Percentiles rank a stretch among this genome's conserved stretches.
phyloP scores from a whole-genome alignment of 805 yeast species.

The Saccharomycodes ludwigii region DNA sequence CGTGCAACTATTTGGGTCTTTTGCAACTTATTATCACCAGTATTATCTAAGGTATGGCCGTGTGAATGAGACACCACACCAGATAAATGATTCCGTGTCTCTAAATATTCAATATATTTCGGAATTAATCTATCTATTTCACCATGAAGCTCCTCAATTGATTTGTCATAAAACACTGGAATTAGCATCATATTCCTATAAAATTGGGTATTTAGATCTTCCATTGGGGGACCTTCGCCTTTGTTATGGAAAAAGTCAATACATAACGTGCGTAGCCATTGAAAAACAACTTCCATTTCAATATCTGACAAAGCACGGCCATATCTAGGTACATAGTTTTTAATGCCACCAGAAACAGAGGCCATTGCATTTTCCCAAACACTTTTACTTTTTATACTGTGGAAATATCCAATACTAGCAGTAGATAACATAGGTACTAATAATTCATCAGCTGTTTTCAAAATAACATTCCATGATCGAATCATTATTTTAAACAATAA shows the following conservation, averaged over 20 bases:
- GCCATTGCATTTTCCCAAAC: slow-evolving; percentile 36
- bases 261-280: slow-evolving; percentile 58
- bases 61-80: too few relatives aligned
- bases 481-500: slow-evolving; percentile 54
- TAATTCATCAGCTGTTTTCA: slow-evolving; percentile 56
- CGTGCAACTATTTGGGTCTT: slow-evolving; percentile 42
- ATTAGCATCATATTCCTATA: slow-evolving; percentile 54
- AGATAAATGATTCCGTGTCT: slow-evolving; percentile 38
- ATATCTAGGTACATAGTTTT: slow-evolving; percentile 28
- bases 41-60: slow-evolving; percentile 18
- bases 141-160: slow-evolving; percentile 31
- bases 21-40: slow-evolving; percentile 10
- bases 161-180: slow-evolving; percentile 52
- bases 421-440: slow-evolving; percentile 60
- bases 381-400: slow-evolving; percentile 22
- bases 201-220: slow-evolving; percentile 44
- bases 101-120: slow-evolving; percentile 35
- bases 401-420: slow-evolving; percentile 18
- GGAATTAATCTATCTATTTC: slow-evolving; percentile 53
- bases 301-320: slow-evolving; percentile 42
- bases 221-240: slow-evolving; percentile 70
- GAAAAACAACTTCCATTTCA: slow-evolving; percentile 57
- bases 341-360: slow-evolving; percentile 22
- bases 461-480: slow-evolving; percentile 68
- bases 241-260: slow-evolving; percentile 66